phyloP scores from a whole-genome alignment of 352 stramenopile genomes.

The Halophytophthora polymorphica region DNA sequence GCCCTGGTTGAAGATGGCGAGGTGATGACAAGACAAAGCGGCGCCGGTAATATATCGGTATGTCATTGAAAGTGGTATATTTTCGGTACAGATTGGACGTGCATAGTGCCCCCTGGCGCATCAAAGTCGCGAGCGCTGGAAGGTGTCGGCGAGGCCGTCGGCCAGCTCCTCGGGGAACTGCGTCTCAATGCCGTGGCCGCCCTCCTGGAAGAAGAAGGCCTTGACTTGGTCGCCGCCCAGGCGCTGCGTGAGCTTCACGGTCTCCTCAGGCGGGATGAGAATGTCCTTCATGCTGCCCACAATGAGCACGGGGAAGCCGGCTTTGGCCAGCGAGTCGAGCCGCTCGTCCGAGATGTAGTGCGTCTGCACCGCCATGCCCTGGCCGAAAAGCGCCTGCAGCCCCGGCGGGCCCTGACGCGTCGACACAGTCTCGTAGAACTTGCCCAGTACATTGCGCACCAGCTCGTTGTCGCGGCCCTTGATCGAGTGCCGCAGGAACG shows the following conservation, averaged over 20 bases:
- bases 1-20: too few relatives aligned
- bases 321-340: slow-evolving; percentile 14
- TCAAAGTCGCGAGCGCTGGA: neutral
- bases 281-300: slow-evolving; percentile 29
- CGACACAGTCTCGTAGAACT: slow-evolving; percentile 13
- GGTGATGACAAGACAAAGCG: too few relatives aligned
- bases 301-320: slow-evolving; percentile 32
- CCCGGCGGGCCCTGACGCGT: slow-evolving; percentile 1
- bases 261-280: slow-evolving; percentile 32
- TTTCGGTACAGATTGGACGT: too few relatives aligned
- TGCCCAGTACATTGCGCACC: neutral
- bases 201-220: slow-evolving; percentile 26
- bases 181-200: slow-evolving; percentile 27
- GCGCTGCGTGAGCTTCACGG: slow-evolving; percentile 16
- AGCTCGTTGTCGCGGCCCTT: neutral
- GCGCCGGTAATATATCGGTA: too few relatives aligned
- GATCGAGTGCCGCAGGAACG: slow-evolving; percentile 19
- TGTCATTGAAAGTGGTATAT: too few relatives aligned
- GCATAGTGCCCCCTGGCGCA: too few relatives aligned
- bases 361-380: slow-evolving; percentile 31
- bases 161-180: slow-evolving; percentile 32
- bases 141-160: slow-evolving; percentile 4
- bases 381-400: slow-evolving; percentile 20
- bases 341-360: slow-evolving; percentile 39
- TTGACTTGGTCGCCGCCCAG: slow-evolving; percentile 20